Base-by-base conservation (phyloP, 352 stramenopile species). In the Phytophthora sp. region DNA sequence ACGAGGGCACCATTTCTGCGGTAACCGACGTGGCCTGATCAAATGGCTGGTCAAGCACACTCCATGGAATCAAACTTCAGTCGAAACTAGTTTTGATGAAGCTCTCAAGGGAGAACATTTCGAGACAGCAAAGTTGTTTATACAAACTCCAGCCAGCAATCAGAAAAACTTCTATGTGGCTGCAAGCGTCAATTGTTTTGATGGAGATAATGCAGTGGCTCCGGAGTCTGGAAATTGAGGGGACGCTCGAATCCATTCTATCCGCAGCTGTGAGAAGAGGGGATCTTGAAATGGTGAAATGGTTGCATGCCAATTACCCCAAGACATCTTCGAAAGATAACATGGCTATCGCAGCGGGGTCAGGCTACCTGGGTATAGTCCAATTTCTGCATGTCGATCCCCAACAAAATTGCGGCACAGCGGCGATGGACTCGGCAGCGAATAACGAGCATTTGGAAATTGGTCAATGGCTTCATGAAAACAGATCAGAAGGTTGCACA, bases 31-130 rank as follows among this genome's bases (percentile, higher is more conserved):
- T 18, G 17, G n/a, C 32, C n/a, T n/a, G n/a, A n/a, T n/a, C n/a
- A n/a, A n/a, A n/a, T 72, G 49, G 49, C 31, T 72, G 15, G 28
- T 62, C 42, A 54, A 68, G 13, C n/a, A 66, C 43, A 39, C 52
- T n/a, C 49, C 44, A 6, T 50, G 27, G 49, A 50, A 46, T 41
- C n/a, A n/a, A n/a, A 45, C 32, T 11, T 37, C 39, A 6, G 12
- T 39, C 20, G 34, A 34, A 23, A 1, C 9, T 24, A 59, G 13
- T 50, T 45, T 74, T 31, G 32, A 54, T 30, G 17, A 41, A 11
- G 59, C 66, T 21, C 31, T 52, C 5, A 31, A 24, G 9, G 38
- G 62, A 28, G 54, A 45, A 50, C 66, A 70, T 45, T 26, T 74
- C 34, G 34, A 52, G 1, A 44, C 62, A 23, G 65, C 58, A 15